phyloP scores from a whole-genome alignment of 192 early-diverging fungal species.

The Podila epigama region DNA sequence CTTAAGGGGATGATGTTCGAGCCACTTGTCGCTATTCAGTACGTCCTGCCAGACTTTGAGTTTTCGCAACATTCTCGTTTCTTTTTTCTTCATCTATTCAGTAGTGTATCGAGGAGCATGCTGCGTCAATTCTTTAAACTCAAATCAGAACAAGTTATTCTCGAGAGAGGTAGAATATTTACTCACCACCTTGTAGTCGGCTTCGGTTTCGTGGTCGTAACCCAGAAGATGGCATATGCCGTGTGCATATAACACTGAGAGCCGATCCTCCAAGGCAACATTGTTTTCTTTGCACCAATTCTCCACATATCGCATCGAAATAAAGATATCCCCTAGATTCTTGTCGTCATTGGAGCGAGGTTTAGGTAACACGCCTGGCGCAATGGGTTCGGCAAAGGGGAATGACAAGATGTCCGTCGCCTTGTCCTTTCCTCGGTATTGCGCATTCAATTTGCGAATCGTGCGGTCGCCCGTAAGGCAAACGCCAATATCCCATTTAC shows the following conservation, averaged over 20 bases:
- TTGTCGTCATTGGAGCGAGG: conserved; percentile 54
- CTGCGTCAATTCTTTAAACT: not conserved
- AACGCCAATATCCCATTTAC: conserved; percentile 69
- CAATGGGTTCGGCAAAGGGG: conserved; percentile 60
- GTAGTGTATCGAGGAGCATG: not conserved
- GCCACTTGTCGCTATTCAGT: too few species aligned
- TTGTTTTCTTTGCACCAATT: conserved; percentile 56
- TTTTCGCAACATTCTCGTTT: conserved; percentile 16
- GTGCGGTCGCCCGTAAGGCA: conserved; percentile 55
- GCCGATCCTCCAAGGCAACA: conserved; percentile 52
- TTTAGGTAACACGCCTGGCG: conserved; percentile 47
- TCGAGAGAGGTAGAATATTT: not conserved
- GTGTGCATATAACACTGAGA: conserved; percentile 67
- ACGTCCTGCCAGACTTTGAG: conserved; percentile 28
- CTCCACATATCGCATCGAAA: conserved; percentile 63
- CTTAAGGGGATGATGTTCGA: too few species aligned
- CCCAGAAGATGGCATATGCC: conserved; percentile 75
- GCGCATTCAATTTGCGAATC: conserved; percentile 58
- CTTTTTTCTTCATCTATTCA: conserved; percentile 42
- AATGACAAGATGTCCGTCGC: conserved; percentile 74
- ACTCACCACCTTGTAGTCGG: conserved; percentile 52
- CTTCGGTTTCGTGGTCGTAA: conserved; percentile 66
- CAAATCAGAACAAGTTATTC: not conserved
- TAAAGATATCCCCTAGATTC: conserved; percentile 70
- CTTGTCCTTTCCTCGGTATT: conserved; percentile 59